Percentiles rank a stretch among this genome's conserved stretches.
Evolutionary conservation across 768 basidiomycete species (phyloP).

Genomic region (Suillus tomentosus): DNA sequence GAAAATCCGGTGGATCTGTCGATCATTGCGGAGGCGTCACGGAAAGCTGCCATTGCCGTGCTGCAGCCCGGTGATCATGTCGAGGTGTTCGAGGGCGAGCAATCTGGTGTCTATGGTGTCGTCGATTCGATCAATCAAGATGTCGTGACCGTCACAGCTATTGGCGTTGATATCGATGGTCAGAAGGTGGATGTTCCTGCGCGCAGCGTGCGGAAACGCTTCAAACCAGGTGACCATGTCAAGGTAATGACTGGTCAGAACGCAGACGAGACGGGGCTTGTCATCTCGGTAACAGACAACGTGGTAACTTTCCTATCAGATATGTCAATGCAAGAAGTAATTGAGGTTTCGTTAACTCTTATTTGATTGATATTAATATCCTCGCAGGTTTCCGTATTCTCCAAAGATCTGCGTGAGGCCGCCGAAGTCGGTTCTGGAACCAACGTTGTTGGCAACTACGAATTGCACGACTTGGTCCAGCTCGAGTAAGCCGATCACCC

Average conservation of each 20-base stretch:
- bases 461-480: constrained; percentile 95
- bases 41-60: constrained; percentile 88
- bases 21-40: constrained; percentile 89
- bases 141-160: constrained; percentile 79
- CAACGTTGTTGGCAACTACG: constrained; percentile 90
- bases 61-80: constrained; percentile 98
- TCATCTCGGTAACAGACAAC: constrained; percentile 87
- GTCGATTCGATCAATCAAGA: constrained; percentile 90
- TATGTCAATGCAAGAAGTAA: constrained; percentile 93
- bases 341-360: constrained; percentile 12
- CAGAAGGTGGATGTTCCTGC: constrained; percentile 87
- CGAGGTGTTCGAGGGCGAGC: constrained; percentile 97
- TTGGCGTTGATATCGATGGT: constrained; percentile 81
- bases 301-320: constrained; percentile 97
- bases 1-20: constrained; percentile 82
- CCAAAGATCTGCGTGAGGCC: constrained; percentile 95
- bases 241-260: constrained; percentile 98
- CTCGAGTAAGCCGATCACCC: constrained; percentile 70
- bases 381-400: constrained; percentile 89
- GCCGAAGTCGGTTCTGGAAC: constrained; percentile 95
- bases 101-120: constrained; percentile 88
- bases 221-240: constrained; percentile 97
- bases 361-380: constrained; percentile 13
- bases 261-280: constrained; percentile 92
- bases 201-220: constrained; percentile 88